Conservation (phyloP, 768 basidiomycete genomes). For the Mycena kentingensis region DNA sequence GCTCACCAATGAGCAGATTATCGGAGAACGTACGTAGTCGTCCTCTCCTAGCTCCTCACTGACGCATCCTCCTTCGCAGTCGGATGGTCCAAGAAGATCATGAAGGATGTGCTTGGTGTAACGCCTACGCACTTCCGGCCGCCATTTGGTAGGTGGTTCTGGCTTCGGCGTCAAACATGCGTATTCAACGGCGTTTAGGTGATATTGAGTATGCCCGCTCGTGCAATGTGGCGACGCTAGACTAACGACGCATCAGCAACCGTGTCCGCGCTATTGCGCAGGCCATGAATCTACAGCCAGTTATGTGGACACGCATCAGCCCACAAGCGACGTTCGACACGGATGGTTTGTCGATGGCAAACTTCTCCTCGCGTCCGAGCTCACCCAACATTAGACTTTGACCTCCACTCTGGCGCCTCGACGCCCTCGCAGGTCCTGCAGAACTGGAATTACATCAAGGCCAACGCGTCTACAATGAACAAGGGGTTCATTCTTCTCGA, state of each 20-base stretch:
- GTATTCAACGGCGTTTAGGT: constrained; percentile 30
- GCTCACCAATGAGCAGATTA: constrained; percentile 74
- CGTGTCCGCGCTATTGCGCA: constrained; percentile 82
- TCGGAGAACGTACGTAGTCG: constrained; percentile 57
- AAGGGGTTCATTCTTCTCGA: constrained; percentile 90
- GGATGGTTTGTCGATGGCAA: constrained; percentile 43
- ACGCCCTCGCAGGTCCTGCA: constrained; percentile 60
- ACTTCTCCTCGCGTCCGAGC: constrained; percentile 9
- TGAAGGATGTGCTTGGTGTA: constrained; percentile 78
- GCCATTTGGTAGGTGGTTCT: constrained; percentile 50
- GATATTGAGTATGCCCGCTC: constrained; percentile 78
- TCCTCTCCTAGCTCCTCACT: not conserved
- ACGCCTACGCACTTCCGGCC: constrained; percentile 81
- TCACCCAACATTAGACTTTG: constrained; percentile 58
- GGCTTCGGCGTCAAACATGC: not conserved
- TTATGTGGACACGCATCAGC: constrained; percentile 82
- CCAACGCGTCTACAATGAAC: constrained; percentile 54
- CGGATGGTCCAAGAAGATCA: constrained; percentile 84
- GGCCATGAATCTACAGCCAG: constrained; percentile 81
- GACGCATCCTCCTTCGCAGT: constrained; percentile 30
- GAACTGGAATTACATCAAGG: constrained; percentile 76
- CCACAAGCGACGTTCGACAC: constrained; percentile 69
- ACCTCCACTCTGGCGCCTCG: constrained; percentile 68
- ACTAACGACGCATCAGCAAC: constrained; percentile 48
- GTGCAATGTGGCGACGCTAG: constrained; percentile 6